Evolutionary conservation across 306 rosid genomes (phyloP), one percentile per base, ranked within the genome.

Genomic region (Lotus japonicus): DNA sequence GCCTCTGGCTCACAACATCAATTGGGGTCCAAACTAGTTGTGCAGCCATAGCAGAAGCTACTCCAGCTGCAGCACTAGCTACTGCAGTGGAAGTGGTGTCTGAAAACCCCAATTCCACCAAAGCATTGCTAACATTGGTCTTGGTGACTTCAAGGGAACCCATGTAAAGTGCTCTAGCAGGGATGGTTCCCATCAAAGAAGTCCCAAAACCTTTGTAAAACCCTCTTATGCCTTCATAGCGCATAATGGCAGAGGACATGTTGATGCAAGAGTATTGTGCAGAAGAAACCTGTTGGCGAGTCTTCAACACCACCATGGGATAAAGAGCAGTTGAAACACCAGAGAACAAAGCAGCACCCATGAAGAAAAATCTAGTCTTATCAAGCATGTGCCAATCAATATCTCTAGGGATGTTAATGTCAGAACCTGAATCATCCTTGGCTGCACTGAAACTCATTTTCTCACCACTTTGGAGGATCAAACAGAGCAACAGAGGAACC

Each of bases 331-430:
- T 79, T 1, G 98, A 94, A 11, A 94, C 96, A 15, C 98, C 97
- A 3, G 98, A 94, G 78, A 94, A 94, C 58, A 94, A 73, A 74
- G 88, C 96, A 66, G 98, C 98, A 42, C 98, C 98, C 1, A 94
- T 82, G 80, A 90, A 85, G 88, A 90, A 94, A 51, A 94, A 94
- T 53, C 79, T 94, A 38, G 97, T 90, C 74, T 94, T 94, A 75
- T 94, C 98, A 1, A 94, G 76, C 98, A 94, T 94, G 82, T 94
- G 87, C 98, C 98, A 94, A 15, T 94, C 98, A 61, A 94, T 85
- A 54, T 94, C 98, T 0, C 87, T 85, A 9, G 98, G 98, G 58
- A 94, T 66, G 51, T 86, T 89, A 31, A 90, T 86, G 62, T 94
- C 97, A 1, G 96, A 77, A 60, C 84, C 65, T 46, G 97, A 80